Base-by-base conservation (phyloP, 2,329 filamentous ascomycete genomes). In the Colletotrichum theobromicola region DNA sequence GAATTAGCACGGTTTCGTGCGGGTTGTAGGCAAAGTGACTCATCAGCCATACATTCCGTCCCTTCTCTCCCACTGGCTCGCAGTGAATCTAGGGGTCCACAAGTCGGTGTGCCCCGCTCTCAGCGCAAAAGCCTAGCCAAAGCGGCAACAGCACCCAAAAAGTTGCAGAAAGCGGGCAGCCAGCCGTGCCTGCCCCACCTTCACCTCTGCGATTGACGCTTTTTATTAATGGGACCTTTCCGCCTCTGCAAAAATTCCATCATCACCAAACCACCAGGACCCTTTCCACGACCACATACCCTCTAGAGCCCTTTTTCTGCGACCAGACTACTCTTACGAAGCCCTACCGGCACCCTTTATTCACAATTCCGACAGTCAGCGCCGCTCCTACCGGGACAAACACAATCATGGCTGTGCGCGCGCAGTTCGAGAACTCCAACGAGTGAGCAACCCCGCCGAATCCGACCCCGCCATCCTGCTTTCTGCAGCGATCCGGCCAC, bases 371-470 rank as follows among this genome's bases (percentile, higher is more conserved):
- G 13, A 35, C 15, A 65, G 30, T 42, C 34, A 62, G 61, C 34
- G 57, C 62, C 67, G 60, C 70, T 30, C 42, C 35, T 13, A 58
- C 34, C 63, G 62, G 35, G 67, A 67, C 55, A 57, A 67, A 57
- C 46, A 75, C 75, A 80, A 87, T 80, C 81, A 93, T 93, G 92
- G 91, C 92, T 82, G 91, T 93, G 73, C 90, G 92, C 82, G 91
- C 92, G 79, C 91, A 95, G 84, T 97, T 97, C 84, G 94, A 97
- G 87, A 96, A 96, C 88, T 96, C 94, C 81, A 96, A 96, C 88
- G 94, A 97, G 94, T 96, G 88, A 83, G 93, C 37, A 80, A 76
- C 80, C 79, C 80, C 79, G 79, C 79, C 78, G 78, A 72, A 21
- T 15, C 34, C 42, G 62, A 75, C 75, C 78, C 78, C 77, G 73